These are phyloP conservation scores for Brassica cretica DNA, from an alignment of 345 rosid species.

Conservation along the genomic window DNA sequence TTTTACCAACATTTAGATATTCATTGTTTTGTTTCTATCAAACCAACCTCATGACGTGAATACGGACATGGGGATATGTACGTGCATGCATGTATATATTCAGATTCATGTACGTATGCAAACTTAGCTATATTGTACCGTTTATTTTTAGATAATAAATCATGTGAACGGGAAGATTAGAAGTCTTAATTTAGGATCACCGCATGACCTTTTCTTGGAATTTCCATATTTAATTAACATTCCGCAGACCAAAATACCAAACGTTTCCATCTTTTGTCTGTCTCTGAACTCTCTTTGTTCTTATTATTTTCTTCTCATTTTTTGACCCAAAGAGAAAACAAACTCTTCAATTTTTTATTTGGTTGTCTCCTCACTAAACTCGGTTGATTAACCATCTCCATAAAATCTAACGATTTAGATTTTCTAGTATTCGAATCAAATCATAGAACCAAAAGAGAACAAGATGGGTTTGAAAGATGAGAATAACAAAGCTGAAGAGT, in stretches of 20 bases:
- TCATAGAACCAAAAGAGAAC: conserved; percentile 18
- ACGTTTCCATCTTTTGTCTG: conserved; percentile 5
- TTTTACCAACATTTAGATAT: too few relatives aligned
- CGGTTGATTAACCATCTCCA: conserved; percentile 22
- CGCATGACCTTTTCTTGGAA: not conserved
- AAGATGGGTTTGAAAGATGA: conserved; percentile 37
- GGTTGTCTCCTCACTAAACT: conserved; percentile 18
- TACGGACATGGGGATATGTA: not conserved
- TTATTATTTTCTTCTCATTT: conserved; percentile 20
- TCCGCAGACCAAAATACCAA: conserved; percentile 13
- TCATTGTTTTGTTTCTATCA: not conserved
- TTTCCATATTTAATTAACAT: conserved; percentile 24
- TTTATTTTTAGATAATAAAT: conserved; percentile 7
- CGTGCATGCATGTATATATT: not conserved
- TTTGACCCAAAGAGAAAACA: not conserved
- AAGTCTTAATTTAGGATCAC: conserved; percentile 29
- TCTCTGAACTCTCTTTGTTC: not conserved
- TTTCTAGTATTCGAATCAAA: not conserved
- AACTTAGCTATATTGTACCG: not conserved
- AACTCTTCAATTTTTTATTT: not conserved
- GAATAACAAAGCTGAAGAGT: conserved; percentile 21
- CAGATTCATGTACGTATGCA: not conserved
- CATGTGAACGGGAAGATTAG: conserved; percentile 3
- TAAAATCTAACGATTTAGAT: not conserved
- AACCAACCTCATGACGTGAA: not conserved